Evolutionary conservation across 148 eudicot genomes (phyloP).

Genomic region (Rhododendron molle): DNA sequence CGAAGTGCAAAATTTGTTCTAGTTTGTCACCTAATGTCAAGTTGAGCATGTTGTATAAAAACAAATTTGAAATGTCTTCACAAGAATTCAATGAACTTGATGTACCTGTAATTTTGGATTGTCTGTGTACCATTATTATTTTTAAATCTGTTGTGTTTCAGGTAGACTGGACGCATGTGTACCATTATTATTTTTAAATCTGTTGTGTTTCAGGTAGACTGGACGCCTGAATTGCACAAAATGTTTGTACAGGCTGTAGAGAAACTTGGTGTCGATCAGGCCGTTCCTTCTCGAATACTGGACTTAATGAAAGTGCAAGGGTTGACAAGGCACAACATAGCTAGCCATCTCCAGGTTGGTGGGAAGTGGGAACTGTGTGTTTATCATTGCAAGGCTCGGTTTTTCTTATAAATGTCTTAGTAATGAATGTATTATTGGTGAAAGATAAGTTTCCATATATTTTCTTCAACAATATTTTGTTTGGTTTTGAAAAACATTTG

Average conservation of each 20-base stretch:
- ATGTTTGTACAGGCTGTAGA: conserved; percentile 80
- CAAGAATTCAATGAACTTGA: not conserved
- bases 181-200: not conserved
- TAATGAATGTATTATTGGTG: not conserved
- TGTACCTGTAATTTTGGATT: not conserved
- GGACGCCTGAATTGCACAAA: conserved; percentile 78
- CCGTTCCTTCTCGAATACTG: conserved; percentile 81
- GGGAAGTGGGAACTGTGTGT: conserved; percentile 3
- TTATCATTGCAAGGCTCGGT: not conserved
- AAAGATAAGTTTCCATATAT: not conserved
- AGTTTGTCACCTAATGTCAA: not conserved
- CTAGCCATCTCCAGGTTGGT: conserved; percentile 89
- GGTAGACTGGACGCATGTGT: conserved; percentile 67
- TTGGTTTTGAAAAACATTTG: not conserved
- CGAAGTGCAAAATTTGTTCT: not conserved
- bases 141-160: conserved; percentile 18
- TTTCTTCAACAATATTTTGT: not conserved
- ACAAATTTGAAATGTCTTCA: not conserved
- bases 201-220: conserved; percentile 56
- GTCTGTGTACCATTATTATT: not conserved
- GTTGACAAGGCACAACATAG: conserved; percentile 76
- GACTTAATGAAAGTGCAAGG: conserved; percentile 86
- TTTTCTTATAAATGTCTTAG: not conserved
- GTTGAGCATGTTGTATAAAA: not conserved
- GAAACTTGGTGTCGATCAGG: conserved; percentile 82